Evolutionary conservation across 2,329 filamentous ascomycete genomes (phyloP).

Genomic region (Aspergillus fumigatus): DNA sequence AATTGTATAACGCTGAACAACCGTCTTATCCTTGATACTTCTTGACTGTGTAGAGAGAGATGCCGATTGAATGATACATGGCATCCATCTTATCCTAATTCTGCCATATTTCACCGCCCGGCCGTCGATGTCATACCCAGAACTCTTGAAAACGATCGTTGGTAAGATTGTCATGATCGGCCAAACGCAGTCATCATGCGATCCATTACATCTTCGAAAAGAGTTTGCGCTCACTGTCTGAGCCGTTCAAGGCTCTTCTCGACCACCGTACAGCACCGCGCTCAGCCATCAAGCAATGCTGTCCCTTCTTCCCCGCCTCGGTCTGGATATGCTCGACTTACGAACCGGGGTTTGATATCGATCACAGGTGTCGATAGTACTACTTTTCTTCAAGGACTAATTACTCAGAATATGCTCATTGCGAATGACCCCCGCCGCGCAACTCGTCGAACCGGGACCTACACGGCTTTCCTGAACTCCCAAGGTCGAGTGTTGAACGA

Average conservation of each 20-base stretch:
- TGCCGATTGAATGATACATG: too few species aligned
- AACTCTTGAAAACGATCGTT: slow-evolving; percentile 20
- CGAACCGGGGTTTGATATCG: slow-evolving; percentile 73
- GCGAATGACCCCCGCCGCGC: slow-evolving; percentile 35
- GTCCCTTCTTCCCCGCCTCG: slow-evolving; percentile 34
- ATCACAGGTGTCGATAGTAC: slow-evolving; percentile 74
- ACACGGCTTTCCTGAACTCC: slow-evolving; percentile 81
- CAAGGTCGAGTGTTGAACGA: slow-evolving; percentile 81
- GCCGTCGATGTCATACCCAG: slow-evolving; percentile 19
- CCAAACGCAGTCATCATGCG: slow-evolving; percentile 27
- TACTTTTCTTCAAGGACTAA: slow-evolving; percentile 81
- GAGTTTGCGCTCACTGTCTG: slow-evolving; percentile 29
- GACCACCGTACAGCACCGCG: slow-evolving; percentile 15
- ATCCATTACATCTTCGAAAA: slow-evolving; percentile 18
- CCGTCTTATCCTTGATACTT: not conserved
- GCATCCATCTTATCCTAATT: slow-evolving; percentile 1
- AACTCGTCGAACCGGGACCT: slow-evolving; percentile 54
- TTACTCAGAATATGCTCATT: slow-evolving; percentile 66
- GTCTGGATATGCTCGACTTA: slow-evolving; percentile 51
- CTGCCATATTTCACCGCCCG: slow-evolving; percentile 23
- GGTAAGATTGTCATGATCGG: not conserved
- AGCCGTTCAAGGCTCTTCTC: slow-evolving; percentile 26
- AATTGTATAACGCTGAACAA: not conserved
- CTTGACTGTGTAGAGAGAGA: not conserved
- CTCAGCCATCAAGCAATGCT: slow-evolving; percentile 15